A percentile compares a stretch with the other conserved stretches of the same genome.
Conservation (phyloP, 495 filamentous ascomycete genomes). For the Daldinia childiae region DNA sequence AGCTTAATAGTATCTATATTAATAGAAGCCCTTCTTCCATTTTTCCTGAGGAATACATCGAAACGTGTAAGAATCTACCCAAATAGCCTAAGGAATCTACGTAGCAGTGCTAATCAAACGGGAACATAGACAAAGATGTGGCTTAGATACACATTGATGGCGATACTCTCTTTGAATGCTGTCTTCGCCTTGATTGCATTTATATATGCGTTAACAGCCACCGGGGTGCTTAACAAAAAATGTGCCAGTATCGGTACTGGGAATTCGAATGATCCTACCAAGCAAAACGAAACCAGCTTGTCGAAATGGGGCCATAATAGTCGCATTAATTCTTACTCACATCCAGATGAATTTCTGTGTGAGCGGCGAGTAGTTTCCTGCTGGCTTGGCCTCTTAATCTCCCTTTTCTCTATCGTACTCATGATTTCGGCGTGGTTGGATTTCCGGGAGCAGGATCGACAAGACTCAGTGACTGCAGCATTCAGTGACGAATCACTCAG, state of each 20-base stretch:
- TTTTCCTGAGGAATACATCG: constrained; percentile 9
- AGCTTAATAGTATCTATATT: constrained; percentile 24
- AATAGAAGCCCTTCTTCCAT: constrained; percentile 16
- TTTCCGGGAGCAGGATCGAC: constrained; percentile 24
- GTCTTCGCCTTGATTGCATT: constrained; percentile 21
- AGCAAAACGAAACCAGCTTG: neutral
- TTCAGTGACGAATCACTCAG: neutral
- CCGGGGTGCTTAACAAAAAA: neutral
- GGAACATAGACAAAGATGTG: constrained; percentile 18
- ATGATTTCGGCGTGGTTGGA: constrained; percentile 27
- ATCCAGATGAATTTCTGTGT: neutral
- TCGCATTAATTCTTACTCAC: neutral
- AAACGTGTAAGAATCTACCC: constrained; percentile 9
- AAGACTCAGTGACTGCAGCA: neutral
- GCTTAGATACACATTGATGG: constrained; percentile 18
- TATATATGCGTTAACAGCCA: neutral
- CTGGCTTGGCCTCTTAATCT: constrained; percentile 28
- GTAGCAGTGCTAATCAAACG: neutral
- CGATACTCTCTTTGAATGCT: constrained; percentile 27
- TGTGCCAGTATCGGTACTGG: no score
- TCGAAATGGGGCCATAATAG: neutral
- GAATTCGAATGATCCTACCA: neutral
- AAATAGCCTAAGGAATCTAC: neutral
- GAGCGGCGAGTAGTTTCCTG: constrained; percentile 4
- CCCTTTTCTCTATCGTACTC: constrained; percentile 23